Evolutionary conservation across 192 early-diverging fungal species (phyloP), one percentile per base, ranked within the genome.

Genomic region (Thamnidium elegans): DNA sequence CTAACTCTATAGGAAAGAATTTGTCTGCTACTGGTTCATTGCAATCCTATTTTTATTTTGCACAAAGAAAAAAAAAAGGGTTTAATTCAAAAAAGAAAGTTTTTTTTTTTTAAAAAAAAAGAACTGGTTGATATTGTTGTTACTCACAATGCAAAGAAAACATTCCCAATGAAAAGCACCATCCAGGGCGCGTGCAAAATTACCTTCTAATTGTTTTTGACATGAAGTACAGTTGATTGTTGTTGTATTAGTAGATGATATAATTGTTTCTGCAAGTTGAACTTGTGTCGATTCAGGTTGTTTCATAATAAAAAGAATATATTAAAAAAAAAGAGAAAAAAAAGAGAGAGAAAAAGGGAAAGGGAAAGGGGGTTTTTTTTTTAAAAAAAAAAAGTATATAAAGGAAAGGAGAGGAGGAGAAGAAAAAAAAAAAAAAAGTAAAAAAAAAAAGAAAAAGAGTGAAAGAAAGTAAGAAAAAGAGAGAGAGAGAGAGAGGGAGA

Each of bases 151-250:
- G 70, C 97, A 99, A 44, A 86, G 85, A 67, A 99, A 97, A 69
- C 97, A 99, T 34, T 95, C 88, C 45, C 96, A 81, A 76, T 99
- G 97, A 76, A 85, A 98, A 55, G 89, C 87, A 19, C 82, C 82
- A 55, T 86, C 83, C 50, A 93, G 68, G 9, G 95, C 91, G 19
- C 94, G 81, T 46, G 97, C 93, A 80, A 93, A 96, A 67, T 97
- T 90, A 50, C 93, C 94, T 36, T 87, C 81, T 62, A 99, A 89
- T 43, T 78, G 65, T 62, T 81, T 75, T 36, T 64, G 44, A 47
- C 68, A 68, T 13, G 23, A n/a, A 30, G 26, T 34, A 46, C 67
- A 68, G 42, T 48, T 48, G 46, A 19, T 17, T 9, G 46, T 48
- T 19, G 46, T 48, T 48, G 46, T 48, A 48, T 48, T 15, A 5